Percentiles rank a stretch among this genome's conserved stretches.
Evolutionary conservation across 1,284 basidiomycete genomes (phyloP).

Genomic region (Taiwanofungus camphoratus): DNA sequence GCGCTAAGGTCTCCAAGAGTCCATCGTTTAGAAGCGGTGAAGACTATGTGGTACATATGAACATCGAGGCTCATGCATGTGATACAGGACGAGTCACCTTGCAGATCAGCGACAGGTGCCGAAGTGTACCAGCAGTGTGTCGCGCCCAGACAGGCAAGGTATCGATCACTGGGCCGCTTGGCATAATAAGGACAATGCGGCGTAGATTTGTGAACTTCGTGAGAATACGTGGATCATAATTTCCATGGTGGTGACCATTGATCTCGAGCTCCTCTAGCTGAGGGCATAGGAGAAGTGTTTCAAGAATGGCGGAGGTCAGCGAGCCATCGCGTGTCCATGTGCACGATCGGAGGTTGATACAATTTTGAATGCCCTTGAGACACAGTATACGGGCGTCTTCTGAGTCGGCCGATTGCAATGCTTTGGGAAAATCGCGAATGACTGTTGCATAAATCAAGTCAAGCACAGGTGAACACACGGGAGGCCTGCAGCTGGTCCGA

Average conservation of each 20-base stretch:
- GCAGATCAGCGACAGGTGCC: constrained; percentile 58
- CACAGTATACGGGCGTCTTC: constrained; percentile 36
- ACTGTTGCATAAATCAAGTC: constrained; percentile 31
- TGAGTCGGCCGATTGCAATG: constrained; percentile 25
- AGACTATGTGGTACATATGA: constrained; percentile 30
- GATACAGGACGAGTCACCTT: constrained; percentile 39
- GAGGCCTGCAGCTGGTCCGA: no score
- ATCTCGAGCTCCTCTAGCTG: constrained; percentile 54
- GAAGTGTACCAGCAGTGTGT: constrained; percentile 37
- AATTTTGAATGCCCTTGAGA: constrained; percentile 49
- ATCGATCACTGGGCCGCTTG: constrained; percentile 45
- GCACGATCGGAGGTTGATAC: constrained; percentile 51
- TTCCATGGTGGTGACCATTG: constrained; percentile 53
- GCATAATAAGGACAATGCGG: constrained; percentile 66
- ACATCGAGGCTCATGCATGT: constrained; percentile 2
- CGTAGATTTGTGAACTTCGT: constrained; percentile 34
- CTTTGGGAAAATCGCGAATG: constrained; percentile 62
- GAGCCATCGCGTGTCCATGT: constrained; percentile 75
- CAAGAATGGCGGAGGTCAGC: constrained; percentile 49
- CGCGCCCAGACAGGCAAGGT: constrained; percentile 47
- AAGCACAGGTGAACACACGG: no score
- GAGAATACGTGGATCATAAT: constrained; percentile 49
- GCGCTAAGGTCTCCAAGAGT: constrained; percentile 42
- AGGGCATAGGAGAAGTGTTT: constrained; percentile 38
- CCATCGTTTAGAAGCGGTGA: constrained; percentile 52